These are phyloP conservation scores for Physcomitrellopsis africana DNA, from an alignment of 225 moss, liverwort and hornwort species.

Conservation along the genomic window DNA sequence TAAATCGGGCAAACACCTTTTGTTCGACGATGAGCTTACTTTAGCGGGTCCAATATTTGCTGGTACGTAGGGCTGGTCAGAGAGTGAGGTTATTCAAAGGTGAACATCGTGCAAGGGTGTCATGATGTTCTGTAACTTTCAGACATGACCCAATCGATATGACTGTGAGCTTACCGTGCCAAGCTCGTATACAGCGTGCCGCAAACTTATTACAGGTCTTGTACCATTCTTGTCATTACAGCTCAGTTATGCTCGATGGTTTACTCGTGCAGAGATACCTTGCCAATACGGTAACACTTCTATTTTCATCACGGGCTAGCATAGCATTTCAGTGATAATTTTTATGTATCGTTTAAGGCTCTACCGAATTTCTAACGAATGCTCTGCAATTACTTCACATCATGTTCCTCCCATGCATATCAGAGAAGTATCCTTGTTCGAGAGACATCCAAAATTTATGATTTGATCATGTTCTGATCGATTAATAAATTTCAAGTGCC, in stretches of 20 bases:
- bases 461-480: too few relatives aligned
- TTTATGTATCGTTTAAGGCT: slow-evolving; percentile 32
- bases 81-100: neutral
- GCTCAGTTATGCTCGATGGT: neutral
- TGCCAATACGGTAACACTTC: neutral
- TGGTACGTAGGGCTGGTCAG: neutral
- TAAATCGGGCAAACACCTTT: neutral
- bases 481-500: too few relatives aligned
- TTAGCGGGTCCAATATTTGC: neutral
- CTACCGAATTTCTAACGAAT: neutral
- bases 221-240: too few relatives aligned
- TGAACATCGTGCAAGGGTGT: neutral
- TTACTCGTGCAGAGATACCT: neutral
- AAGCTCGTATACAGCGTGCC: too few relatives aligned
- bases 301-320: neutral
- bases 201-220: too few relatives aligned
- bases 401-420: neutral
- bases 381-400: slow-evolving; percentile 3
- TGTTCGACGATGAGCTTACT: neutral
- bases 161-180: neutral
- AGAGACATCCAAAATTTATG: slow-evolving; percentile 34
- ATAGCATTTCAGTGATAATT: neutral
- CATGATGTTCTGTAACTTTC: neutral
- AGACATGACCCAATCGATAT: neutral
- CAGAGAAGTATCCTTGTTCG: neutral